Evolutionary conservation across 768 basidiomycete species (phyloP).

Genomic region (Tremella yokohamensis): DNA sequence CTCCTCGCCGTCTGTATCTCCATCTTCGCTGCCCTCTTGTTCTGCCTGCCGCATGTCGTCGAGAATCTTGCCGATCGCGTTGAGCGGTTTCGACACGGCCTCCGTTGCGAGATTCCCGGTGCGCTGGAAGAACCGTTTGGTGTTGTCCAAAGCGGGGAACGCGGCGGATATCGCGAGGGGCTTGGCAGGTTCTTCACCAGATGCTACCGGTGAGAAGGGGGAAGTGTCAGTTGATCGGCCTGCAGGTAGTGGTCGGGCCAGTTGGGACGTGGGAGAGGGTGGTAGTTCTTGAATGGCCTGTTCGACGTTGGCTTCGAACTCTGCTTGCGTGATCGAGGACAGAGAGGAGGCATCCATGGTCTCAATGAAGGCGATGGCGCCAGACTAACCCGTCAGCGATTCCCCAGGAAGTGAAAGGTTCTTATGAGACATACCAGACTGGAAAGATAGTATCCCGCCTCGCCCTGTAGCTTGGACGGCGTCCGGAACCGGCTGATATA

Average conservation of each 20-base stretch:
- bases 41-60: slow-evolving; percentile 73
- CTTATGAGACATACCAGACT: slow-evolving; percentile 62
- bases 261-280: slow-evolving; percentile 76
- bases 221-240: slow-evolving; percentile 27
- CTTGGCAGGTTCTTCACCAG: slow-evolving; percentile 83
- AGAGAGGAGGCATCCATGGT: slow-evolving; percentile 94
- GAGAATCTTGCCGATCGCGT: slow-evolving; percentile 80
- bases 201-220: slow-evolving; percentile 34
- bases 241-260: slow-evolving; percentile 48
- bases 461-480: slow-evolving; percentile 82
- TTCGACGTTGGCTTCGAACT: slow-evolving; percentile 81
- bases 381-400: slow-evolving; percentile 61
- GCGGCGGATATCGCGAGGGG: slow-evolving; percentile 62
- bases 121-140: slow-evolving; percentile 75
- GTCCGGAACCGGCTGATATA: slow-evolving; percentile 95
- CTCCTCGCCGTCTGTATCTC: slow-evolving; percentile 7
- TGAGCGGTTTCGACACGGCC: slow-evolving; percentile 84
- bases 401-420: background rate
- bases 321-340: slow-evolving; percentile 87
- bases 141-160: slow-evolving; percentile 62
- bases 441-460: slow-evolving; percentile 94
- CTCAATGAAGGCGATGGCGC: slow-evolving; percentile 94
- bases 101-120: slow-evolving; percentile 64
- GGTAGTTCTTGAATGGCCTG: slow-evolving; percentile 60
- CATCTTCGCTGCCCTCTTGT: slow-evolving; percentile 35